These are phyloP conservation scores for Ustilago nuda DNA, from an alignment of 1,284 basidiomycete species.

Conservation along the genomic window DNA sequence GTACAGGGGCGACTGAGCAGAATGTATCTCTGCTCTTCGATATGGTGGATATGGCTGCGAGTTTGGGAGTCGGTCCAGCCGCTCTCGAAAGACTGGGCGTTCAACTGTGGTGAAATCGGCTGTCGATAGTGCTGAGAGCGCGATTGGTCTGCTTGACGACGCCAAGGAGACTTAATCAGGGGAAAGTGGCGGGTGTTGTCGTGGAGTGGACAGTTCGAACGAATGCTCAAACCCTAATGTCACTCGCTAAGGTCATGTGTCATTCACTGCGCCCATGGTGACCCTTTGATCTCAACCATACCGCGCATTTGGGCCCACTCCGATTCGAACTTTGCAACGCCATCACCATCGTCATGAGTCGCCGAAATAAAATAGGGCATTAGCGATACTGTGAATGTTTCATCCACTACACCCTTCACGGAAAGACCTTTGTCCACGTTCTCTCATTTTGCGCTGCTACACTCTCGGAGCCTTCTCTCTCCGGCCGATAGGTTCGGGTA, in stretches of 20 bases:
- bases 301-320: neutral
- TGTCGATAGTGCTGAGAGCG: neutral
- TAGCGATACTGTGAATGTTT: neutral
- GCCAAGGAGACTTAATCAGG: constrained; percentile 1
- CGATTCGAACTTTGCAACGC: neutral
- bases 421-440: neutral
- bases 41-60: neutral
- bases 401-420: neutral
- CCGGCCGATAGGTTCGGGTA: no score
- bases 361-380: constrained; percentile 11
- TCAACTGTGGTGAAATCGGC: constrained; percentile 2
- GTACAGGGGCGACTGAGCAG: neutral
- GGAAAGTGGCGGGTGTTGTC: constrained; percentile 5
- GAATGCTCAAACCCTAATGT: constrained; percentile 14
- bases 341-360: constrained; percentile 8
- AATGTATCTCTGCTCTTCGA: neutral
- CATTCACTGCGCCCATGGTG: neutral
- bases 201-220: constrained; percentile 1
- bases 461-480: no score
- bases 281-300: neutral
- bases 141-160: neutral
- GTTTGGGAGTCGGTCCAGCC: neutral
- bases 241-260: constrained; percentile 4
- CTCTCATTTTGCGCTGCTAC: no score
- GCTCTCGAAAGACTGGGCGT: neutral